phyloP scores from a whole-genome alignment of 345 rosid genomes.

The Gossypium australe region DNA sequence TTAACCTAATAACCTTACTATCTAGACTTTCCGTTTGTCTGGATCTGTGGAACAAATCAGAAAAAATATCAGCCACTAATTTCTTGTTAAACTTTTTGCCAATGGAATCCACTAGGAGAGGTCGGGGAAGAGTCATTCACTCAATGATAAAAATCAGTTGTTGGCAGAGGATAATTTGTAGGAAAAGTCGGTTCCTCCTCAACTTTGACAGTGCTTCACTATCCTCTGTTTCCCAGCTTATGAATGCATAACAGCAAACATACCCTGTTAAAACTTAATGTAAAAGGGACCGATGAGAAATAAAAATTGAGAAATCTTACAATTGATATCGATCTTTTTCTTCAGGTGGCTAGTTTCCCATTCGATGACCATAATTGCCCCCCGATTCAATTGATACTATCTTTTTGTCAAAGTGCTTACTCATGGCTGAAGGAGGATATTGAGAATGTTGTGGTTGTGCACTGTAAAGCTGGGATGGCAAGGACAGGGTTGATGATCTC shows the following conservation, averaged over 20 bases:
- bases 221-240: background rate
- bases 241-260: background rate
- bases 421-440: slow-evolving; percentile 86
- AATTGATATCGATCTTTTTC: slow-evolving; percentile 5
- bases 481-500: slow-evolving; percentile 91
- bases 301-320: background rate
- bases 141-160: background rate
- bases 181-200: background rate
- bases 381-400: slow-evolving; percentile 67
- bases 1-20: background rate
- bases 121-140: background rate
- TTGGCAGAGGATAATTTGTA: background rate
- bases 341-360: slow-evolving; percentile 86
- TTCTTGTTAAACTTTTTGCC: background rate
- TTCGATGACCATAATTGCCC: slow-evolving; percentile 90
- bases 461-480: slow-evolving; percentile 95
- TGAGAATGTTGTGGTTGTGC: slow-evolving; percentile 88
- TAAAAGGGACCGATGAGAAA: background rate
- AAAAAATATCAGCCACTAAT: background rate
- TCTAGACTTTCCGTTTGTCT: background rate
- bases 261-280: background rate
- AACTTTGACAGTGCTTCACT: background rate
- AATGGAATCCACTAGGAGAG: background rate
- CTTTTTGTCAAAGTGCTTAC: slow-evolving; percentile 81
- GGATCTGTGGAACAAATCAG: background rate